phyloP scores from a whole-genome alignment of 2,329 filamentous ascomycete species.

The Xylariaceae sp. region DNA sequence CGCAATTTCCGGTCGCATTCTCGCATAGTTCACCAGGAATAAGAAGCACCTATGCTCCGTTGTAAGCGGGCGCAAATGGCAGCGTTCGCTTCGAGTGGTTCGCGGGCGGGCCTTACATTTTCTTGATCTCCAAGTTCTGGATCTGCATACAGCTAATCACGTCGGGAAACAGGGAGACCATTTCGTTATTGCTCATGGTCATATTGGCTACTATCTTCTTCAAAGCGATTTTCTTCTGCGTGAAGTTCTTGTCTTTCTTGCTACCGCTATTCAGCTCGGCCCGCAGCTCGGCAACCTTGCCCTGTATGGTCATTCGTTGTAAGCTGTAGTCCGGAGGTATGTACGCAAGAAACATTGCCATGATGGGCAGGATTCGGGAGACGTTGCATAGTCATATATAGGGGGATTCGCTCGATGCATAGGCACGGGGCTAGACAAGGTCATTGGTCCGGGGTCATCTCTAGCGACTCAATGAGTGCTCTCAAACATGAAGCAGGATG shows the following conservation, averaged over 20 bases:
- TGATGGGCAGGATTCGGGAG: conserved; percentile 18
- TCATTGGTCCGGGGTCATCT: neutral
- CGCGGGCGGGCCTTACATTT: conserved; percentile 65
- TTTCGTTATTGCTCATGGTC: conserved; percentile 99
- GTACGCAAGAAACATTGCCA: conserved; percentile 53
- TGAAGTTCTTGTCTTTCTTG: conserved; percentile 97
- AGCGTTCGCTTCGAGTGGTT: neutral
- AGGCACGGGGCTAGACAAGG: neutral
- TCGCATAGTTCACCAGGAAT: conserved; percentile 93
- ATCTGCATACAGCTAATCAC: conserved; percentile 95
- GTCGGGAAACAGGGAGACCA: conserved; percentile 95
- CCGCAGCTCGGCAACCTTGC: conserved; percentile 96
- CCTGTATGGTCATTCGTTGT: conserved; percentile 66
- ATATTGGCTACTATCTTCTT: conserved; percentile 99
- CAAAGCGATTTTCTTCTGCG: conserved; percentile 91
- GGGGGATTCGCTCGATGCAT: conserved; percentile 6
- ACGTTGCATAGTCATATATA: conserved; percentile 22
- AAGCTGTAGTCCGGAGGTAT: conserved; percentile 44
- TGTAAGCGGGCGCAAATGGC: conserved; percentile 14
- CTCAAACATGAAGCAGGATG: neutral
- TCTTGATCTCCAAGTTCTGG: conserved; percentile 94
- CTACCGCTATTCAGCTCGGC: conserved; percentile 88
- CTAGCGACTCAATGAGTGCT: conserved; percentile 5
- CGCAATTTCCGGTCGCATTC: conserved; percentile 89
- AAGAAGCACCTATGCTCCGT: conserved; percentile 75